Conservation (phyloP, 2,329 filamentous ascomycete species). For the Cercospora zeae-maydis region DNA sequence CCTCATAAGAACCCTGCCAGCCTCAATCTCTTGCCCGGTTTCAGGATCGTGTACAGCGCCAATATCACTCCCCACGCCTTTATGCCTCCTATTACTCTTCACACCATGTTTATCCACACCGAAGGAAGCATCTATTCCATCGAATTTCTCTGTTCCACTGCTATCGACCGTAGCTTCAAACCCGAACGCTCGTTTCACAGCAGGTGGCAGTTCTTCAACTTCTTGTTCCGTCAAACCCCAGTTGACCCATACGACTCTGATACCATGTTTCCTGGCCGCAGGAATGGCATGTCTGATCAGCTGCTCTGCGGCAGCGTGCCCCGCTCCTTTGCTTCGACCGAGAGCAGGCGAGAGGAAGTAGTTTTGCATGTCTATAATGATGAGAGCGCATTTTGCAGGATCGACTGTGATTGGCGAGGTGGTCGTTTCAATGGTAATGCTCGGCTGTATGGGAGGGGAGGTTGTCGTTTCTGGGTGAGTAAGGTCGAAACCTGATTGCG, state of each 20-base stretch:
- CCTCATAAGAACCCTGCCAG: constrained; percentile 49
- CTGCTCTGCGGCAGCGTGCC: constrained; percentile 42
- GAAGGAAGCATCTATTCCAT: constrained; percentile 14
- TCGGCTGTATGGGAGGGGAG: constrained; percentile 25
- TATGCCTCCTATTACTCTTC: constrained; percentile 30
- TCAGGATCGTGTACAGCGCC: constrained; percentile 30
- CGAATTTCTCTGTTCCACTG: constrained; percentile 17
- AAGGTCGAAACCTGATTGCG: constrained; percentile 45
- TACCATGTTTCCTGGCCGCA: constrained; percentile 49
- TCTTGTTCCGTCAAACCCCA: constrained; percentile 57
- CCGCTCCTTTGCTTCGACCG: constrained; percentile 36
- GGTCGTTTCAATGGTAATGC: constrained; percentile 29
- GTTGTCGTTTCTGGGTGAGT: constrained; percentile 40
- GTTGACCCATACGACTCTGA: constrained; percentile 54
- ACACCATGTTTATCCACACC: constrained; percentile 29
- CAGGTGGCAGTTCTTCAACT: constrained; percentile 50
- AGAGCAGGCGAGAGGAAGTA: constrained; percentile 36
- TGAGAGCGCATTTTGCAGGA: constrained; percentile 35
- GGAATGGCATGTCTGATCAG: constrained; percentile 46
- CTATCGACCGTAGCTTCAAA: constrained; percentile 31
- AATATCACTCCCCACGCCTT: constrained; percentile 34
- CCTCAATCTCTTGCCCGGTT: constrained; percentile 44
- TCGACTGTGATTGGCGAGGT: constrained; percentile 34
- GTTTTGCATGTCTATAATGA: constrained; percentile 38
- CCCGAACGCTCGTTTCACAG: constrained; percentile 49